Base-by-base conservation (phyloP, 1,284 basidiomycete genomes). In the Trametes polyzona region DNA sequence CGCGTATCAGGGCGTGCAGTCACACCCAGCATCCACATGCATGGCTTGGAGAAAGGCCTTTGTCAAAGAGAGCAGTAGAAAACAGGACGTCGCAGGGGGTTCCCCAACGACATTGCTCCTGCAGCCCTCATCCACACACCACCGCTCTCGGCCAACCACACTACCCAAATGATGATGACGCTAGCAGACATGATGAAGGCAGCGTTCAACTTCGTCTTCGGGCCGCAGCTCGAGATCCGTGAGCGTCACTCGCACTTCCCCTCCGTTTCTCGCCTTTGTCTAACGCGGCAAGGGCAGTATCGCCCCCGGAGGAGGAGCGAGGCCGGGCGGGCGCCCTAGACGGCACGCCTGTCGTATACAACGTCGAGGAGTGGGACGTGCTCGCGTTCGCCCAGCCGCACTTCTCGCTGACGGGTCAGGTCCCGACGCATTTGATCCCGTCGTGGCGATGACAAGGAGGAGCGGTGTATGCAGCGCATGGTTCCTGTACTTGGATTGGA, bases 191-290 rank as follows among this genome's bases (percentile, higher is more conserved):
- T 58, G 19, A 41, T 54, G 36, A 54, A 47, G 26, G 52, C 57
- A 17, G 52, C 52, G 4, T 58, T 58, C 42, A 32, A 46, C 32
- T 46, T 54, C 21, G 37, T 58, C 12, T 55, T 54, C 24, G 57
- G 57, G 17, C 44, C 47, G 4, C 47, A 58, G 23, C 35, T 58
- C 21, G 42, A 54, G 19, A 47, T 30, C 19, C 32, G 57, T 58
- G 27, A 33, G 57, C 51, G 24, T 17, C 39, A 14, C 16, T n/a
- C n/a, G n/a, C n/a, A n/a, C n/a, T n/a, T n/a, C n/a, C 17, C 1
- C 19, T 32, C 36, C 12, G 16, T 7, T 2, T 1, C 24, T 10
- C 3, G n/a, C 9, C 2, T 4, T 47, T 29, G 21, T 35, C 24
- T 10, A 6, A 41, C 30, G 26, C 4, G 7, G 19, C 21, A 47